Base-by-base conservation (phyloP, 225 moss, liverwort and hornwort genomes). In the Straminergon stramineum region DNA sequence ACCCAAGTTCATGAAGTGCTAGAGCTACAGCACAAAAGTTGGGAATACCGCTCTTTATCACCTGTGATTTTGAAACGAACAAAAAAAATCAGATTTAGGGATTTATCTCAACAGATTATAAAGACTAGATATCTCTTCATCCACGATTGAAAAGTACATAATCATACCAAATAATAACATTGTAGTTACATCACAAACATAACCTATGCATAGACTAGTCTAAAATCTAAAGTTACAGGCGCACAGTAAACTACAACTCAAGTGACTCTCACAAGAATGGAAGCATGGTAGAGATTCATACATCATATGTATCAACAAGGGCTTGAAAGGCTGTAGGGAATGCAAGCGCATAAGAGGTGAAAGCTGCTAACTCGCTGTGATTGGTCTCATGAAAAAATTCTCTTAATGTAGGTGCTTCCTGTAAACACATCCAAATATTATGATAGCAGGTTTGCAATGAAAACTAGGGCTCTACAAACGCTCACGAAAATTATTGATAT, bases 11-110 rank as follows among this genome's bases (percentile, higher is more conserved):
- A 92, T 96, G 92, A 86, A 99, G 97, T 87, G 98, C 98, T 48
- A 99, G 93, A 90, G 97, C 98, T 90, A 99, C 98, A 84, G 98
- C 98, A 95, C 98, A 99, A 86, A 99, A 99, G 83, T 99, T 97
- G 75, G 98, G 98, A 83, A 99, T 82, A 86, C 98, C 98, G 90
- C 98, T 99, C 91, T 86, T 96, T 86, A 94, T 80, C 56, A 99
- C 97, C 97, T 97, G 41, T 19, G 86, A 68, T 90, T 85, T 63
- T 55, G 60, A 65, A 80, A 58, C 32, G 45, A 87, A 31, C 60
- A 52, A 60, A 80, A 21, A 77, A 13, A 75, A 37, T 32, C 43
- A 84, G 41, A 73, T 64, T 37, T 75, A 62, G 22, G 41, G 34
- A 75, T 73, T 85, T 85, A 63, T 23, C 84, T 75, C 51, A 79